phyloP scores from a whole-genome alignment of 345 rosid genomes.

The Populus simonii region DNA sequence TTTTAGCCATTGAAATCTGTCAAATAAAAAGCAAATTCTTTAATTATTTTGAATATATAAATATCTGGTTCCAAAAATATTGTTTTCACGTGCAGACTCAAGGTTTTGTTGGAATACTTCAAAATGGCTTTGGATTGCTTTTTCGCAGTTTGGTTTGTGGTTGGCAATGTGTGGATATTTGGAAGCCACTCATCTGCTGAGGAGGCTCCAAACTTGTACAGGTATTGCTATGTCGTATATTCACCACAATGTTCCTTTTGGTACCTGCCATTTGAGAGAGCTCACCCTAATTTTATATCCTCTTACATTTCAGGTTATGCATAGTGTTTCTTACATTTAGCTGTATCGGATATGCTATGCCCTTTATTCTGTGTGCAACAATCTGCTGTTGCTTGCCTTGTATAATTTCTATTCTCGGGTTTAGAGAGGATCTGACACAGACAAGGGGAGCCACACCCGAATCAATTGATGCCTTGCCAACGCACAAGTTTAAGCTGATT shows the following conservation, averaged over 20 bases:
- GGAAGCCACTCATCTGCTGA: constrained; percentile 86
- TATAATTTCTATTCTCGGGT: constrained; percentile 86
- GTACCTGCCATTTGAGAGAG: constrained; percentile 1
- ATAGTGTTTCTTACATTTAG: constrained; percentile 92
- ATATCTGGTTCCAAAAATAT: background rate
- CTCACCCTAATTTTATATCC: constrained; percentile 4
- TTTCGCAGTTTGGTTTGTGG: constrained; percentile 98
- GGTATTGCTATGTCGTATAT: constrained; percentile 33
- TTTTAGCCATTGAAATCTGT: background rate
- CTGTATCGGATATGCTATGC: constrained; percentile 98
- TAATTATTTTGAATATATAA: background rate
- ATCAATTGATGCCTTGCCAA: constrained; percentile 81
- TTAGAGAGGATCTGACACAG: constrained; percentile 82
- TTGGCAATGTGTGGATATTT: constrained; percentile 97
- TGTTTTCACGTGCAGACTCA: constrained; percentile 45
- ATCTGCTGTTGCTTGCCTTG: constrained; percentile 98
- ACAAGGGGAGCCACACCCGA: constrained; percentile 91
- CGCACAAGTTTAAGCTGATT: constrained; percentile 82
- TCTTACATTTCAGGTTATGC: constrained; percentile 65
- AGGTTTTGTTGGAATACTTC: constrained; percentile 81
- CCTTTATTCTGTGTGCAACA: constrained; percentile 93
- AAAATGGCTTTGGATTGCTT: constrained; percentile 98
- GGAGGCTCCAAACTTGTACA: constrained; percentile 96
- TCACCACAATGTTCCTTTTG: background rate
- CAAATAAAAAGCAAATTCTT: background rate